phyloP scores from a whole-genome alignment of 1,284 basidiomycete genomes.

The Coniophora puteana region DNA sequence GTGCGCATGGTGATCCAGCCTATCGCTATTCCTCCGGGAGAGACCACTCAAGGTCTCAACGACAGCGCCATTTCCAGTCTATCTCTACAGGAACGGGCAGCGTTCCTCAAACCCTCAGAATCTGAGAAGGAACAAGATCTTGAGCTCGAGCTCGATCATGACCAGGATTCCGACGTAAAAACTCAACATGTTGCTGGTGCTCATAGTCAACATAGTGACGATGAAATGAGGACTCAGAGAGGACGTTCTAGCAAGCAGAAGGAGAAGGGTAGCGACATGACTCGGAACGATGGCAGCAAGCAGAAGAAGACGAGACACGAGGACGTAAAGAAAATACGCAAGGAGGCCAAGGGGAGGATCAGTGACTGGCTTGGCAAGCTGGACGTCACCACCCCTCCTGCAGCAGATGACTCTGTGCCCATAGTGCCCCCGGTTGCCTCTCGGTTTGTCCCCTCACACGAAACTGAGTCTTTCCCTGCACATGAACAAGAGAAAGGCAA shows the following conservation, averaged over 20 bases:
- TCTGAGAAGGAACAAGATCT: slow-evolving; percentile 17
- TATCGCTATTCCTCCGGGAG: slow-evolving; percentile 39
- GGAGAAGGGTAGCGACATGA: slow-evolving; percentile 24
- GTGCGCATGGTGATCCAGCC: slow-evolving; percentile 42
- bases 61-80: slow-evolving; percentile 75
- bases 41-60: slow-evolving; percentile 44
- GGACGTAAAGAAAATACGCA: slow-evolving; percentile 37
- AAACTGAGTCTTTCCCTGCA: slow-evolving; percentile 19
- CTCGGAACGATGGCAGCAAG: slow-evolving; percentile 23
- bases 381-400: slow-evolving; percentile 43
- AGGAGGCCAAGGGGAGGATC: slow-evolving; percentile 64
- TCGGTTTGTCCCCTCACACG: slow-evolving; percentile 19
- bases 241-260: neutral
- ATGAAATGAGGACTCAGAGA: slow-evolving; percentile 26
- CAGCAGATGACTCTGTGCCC: slow-evolving; percentile 17
- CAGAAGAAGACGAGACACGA: slow-evolving; percentile 24
- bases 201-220: slow-evolving; percentile 30
- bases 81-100: slow-evolving; percentile 51
- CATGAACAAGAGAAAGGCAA: slow-evolving; percentile 11
- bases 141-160: slow-evolving; percentile 30
- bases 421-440: slow-evolving; percentile 19
- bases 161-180: slow-evolving; percentile 43
- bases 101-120: slow-evolving; percentile 16
- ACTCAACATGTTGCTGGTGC: slow-evolving; percentile 43
- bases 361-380: slow-evolving; percentile 72